Base-by-base conservation (phyloP, 495 filamentous ascomycete genomes). In the Endocarpon pusillum region DNA sequence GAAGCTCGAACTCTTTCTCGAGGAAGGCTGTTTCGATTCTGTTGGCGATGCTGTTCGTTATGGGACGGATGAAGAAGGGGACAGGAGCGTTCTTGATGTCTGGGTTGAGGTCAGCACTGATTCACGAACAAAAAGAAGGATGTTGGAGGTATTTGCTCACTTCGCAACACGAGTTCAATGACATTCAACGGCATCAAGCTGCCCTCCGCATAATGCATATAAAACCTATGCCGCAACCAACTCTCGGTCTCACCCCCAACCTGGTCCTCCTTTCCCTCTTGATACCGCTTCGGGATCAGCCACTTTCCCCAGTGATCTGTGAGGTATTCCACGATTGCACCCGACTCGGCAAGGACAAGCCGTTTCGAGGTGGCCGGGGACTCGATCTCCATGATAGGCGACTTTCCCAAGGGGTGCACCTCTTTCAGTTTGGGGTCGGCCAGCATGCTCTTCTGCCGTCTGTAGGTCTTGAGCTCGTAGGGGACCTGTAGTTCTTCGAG, bases 11-110 rank as follows among this genome's bases (percentile, higher is more conserved):
- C 32, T 81, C 76, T 14, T 72, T 72, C 4, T 62, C 52, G 19
- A 91, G 51, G 44, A 73, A 84, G 7, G 43, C 45, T 2, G 55
- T 46, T 19, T 74, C 58, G 19, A 93, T 56, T 20, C 73, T 70
- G 38, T 56, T 53, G 23, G 72, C 71, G 10, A 93, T 70, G 12
- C 65, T 49, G 11, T 55, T 48, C 5, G 80, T 77, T 38, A 94
- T 66, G 12, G 81, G 82, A 26, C 75, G 77, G 48, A 94, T 58
- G 62, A 93, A 84, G 67, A 93, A 92, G 2, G 84, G 84, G 4
- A 81, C 55, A 0, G 73, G 67, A 3, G 71, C 54, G 9, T 67
- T 64, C 39, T 69, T 72, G 33, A 94, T 59, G 9, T 45, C 73
- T 76, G 33, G 19, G 11, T 20, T 17, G 32, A n/a, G 14, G 7